Evolutionary conservation across 2,329 filamentous ascomycete species (phyloP), one percentile per base, ranked within the genome.

Genomic region (Coniochaeta sp.): DNA sequence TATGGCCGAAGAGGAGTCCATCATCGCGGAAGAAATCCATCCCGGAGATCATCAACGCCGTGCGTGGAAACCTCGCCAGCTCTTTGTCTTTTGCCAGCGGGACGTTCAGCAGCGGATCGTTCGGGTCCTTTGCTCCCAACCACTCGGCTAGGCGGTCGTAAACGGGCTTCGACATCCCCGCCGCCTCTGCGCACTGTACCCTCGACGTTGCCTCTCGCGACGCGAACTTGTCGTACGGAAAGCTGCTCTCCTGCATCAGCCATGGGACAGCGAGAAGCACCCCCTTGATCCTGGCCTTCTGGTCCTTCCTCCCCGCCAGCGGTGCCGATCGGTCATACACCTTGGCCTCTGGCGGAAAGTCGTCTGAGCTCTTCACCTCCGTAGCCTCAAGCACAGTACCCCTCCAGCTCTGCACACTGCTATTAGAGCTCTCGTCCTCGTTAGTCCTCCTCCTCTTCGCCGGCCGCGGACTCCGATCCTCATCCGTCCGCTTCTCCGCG

Each of bases 101-200:
- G 42, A 47, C 27, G 42, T 47, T 47, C 13, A 47, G 42, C 24
- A 47, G 42, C 42, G 42, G 42, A 28, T 47, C 42, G 13, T 8
- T 4, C 24, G 2, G 22, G 24, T 47, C 24, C 22, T 47, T 13
- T 8, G 42, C 42, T 6, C 22, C 42, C 24, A 47, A 22, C 27
- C 16, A 16, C 10, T 20, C 27, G 24, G 4, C 8, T 14, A 47
- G 12, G 7, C 16, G 24, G 24, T 47, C 42, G 14, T 47, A 47
- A 9, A 30, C 27, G 5, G 13, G 4, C 24, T 28, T 47, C 4
- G 24, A 27, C 42, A 28, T 47, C 12, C 13, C n/a, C 24, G 42
- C 2, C 27, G 42, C n/a, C 12, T 27, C 12, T 9, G 42, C 42
- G 16, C 42, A 47, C 42, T 47, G 42, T 12, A 27, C 24, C 27